These are phyloP conservation scores for Paecilomyces niveus DNA, from an alignment of 2,329 filamentous ascomycete species.

Conservation along the genomic window DNA sequence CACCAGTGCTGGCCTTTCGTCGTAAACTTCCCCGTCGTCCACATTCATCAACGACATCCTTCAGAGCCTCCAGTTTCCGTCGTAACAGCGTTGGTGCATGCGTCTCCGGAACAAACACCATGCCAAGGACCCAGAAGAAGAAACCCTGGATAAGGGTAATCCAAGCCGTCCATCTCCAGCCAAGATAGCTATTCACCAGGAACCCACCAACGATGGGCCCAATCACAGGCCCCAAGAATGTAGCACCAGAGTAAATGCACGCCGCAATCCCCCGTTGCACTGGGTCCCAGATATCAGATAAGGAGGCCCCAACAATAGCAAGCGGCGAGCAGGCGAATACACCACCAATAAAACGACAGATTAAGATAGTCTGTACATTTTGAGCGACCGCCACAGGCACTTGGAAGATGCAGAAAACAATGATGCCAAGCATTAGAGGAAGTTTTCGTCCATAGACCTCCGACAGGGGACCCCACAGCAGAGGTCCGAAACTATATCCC, in stretches of 20 bases:
- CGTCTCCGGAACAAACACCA: conserved; percentile 43
- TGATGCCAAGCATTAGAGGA: neutral
- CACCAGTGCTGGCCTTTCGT: neutral
- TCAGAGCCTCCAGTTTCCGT: neutral
- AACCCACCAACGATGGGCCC: conserved; percentile 47
- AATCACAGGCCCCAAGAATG: conserved; percentile 44
- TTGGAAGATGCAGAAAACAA: conserved; percentile 19
- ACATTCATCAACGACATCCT: neutral
- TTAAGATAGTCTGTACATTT: conserved; percentile 18
- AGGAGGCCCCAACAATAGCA: conserved; percentile 18
- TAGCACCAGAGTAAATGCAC: conserved; percentile 36
- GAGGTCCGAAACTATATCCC: conserved; percentile 21
- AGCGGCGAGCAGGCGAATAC: conserved; percentile 17
- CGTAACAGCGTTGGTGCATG: conserved; percentile 2
- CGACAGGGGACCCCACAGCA: conserved; percentile 10
- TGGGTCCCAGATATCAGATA: conserved; percentile 12
- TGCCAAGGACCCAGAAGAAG: conserved; percentile 35
- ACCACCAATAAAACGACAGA: conserved; percentile 20
- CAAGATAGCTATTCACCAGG: conserved; percentile 41
- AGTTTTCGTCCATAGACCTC: conserved; percentile 6
- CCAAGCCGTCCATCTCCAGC: conserved; percentile 54
- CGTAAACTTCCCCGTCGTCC: neutral
- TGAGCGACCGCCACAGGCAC: conserved; percentile 31
- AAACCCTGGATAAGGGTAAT: conserved; percentile 45
- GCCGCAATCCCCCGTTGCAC: conserved; percentile 26